Conservation (phyloP, 1,284 basidiomycete genomes). For the Bjerkandera adusta region DNA sequence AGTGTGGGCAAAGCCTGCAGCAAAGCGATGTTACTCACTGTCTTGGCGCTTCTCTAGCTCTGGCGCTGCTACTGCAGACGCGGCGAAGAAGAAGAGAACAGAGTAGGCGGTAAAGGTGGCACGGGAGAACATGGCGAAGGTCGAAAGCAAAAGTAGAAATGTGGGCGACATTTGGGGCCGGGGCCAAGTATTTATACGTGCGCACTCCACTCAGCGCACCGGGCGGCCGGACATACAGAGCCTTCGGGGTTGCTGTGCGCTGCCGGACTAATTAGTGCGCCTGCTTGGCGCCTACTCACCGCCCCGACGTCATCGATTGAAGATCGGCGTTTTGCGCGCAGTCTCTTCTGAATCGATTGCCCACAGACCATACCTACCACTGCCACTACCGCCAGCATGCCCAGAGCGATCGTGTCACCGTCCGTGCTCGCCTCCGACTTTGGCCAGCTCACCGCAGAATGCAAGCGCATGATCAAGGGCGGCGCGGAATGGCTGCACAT, state of each 20-base stretch:
- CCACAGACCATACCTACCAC: background rate
- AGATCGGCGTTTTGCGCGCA: too few relatives aligned
- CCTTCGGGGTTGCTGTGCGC: too few relatives aligned
- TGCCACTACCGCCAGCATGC: constrained; percentile 48
- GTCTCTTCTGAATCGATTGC: background rate
- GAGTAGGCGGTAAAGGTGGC: constrained; percentile 10
- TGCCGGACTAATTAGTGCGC: too few relatives aligned
- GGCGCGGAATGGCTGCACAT: constrained; percentile 97
- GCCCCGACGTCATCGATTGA: background rate
- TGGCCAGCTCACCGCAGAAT: constrained; percentile 88
- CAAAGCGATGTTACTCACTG: constrained; percentile 19
- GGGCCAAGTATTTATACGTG: too few relatives aligned
- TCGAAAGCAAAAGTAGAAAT: background rate
- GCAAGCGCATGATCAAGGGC: constrained; percentile 87
- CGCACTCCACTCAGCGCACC: too few relatives aligned
- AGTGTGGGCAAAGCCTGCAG: background rate
- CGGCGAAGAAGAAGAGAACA: constrained; percentile 16
- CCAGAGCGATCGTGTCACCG: constrained; percentile 84
- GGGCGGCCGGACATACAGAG: too few relatives aligned
- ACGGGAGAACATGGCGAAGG: constrained; percentile 19
- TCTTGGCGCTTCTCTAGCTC: constrained; percentile 25
- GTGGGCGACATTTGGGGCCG: too few relatives aligned
- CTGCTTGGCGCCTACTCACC: too few relatives aligned
- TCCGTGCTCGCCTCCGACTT: constrained; percentile 95
- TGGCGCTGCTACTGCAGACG: constrained; percentile 11